Base-by-base conservation (phyloP, 441 rosid species). In the Syzygium syzygioides region DNA sequence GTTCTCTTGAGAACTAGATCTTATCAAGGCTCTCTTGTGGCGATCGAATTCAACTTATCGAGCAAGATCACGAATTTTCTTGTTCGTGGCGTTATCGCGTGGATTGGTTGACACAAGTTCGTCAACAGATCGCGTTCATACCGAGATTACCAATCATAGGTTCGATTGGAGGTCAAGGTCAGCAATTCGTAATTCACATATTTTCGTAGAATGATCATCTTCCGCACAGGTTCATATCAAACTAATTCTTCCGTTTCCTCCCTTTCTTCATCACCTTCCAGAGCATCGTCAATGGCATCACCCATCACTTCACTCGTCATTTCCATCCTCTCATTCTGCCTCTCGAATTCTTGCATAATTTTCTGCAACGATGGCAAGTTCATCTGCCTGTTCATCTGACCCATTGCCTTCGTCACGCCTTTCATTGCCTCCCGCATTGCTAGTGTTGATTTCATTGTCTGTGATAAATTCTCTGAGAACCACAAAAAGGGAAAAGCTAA, bases 341-440 rank as follows among this genome's bases (percentile, higher is more conserved):
- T 95, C 95, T 96, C 99, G 41, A 96, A 98, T 87, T 98, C 99
- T 87, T 91, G 93, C 99, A 97, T 97, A 80, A 96, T 96, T 88
- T 93, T 97, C 95, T 97, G 97, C 89, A 96, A 87, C 10, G 97
- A 94, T 12, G 99, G 98, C 89, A 95, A 92, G 91, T 97, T 97
- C 98, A 97, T 95, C 94, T 97, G 98, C 91, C 96, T 92, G 88
- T 96, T 97, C 99, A 97, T 96, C 91, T 94, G 97, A 7, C 98
- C 98, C 99, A 96, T 96, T 68, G 99, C 99, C 93, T 96, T 96
- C 14, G 99, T 96, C 87, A 96, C 98, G 62, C 99, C 97, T 92
- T 97, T 97, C 99, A 97, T 97, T 17, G 99, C 98, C 92, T 97
- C 98, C 18, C 99, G 99, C 99, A 97, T 97, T 32, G 99, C 98